These are phyloP conservation scores for Castanea crenata DNA, from an alignment of 306 rosid species.

Conservation along the genomic window DNA sequence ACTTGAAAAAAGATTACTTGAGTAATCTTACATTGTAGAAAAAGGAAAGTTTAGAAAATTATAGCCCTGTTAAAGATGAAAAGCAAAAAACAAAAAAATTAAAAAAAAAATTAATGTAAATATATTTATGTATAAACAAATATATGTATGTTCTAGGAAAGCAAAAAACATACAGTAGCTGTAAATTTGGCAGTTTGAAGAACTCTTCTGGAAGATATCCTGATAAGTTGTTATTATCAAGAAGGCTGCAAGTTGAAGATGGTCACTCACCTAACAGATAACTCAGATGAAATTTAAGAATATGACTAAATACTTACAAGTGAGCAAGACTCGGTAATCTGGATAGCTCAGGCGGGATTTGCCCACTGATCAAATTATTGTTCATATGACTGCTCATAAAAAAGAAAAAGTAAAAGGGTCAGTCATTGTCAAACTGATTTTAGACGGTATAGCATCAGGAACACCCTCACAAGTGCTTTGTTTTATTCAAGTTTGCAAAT, in stretches of 20 bases:
- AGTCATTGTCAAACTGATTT: background rate
- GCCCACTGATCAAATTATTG: slow-evolving; percentile 90
- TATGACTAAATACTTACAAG: slow-evolving; percentile 51
- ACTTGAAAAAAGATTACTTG: slow-evolving; percentile 3
- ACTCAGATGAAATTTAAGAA: background rate
- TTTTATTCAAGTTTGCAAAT: slow-evolving; percentile 58
- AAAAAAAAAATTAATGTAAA: background rate
- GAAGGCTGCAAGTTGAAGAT: slow-evolving; percentile 67
- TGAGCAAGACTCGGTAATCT: slow-evolving; percentile 61
- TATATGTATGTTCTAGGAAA: slow-evolving; percentile 2
- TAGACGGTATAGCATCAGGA: slow-evolving; percentile 19
- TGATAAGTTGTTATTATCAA: slow-evolving; percentile 88
- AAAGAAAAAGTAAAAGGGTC: slow-evolving; percentile 4
- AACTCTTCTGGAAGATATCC: slow-evolving; percentile 77
- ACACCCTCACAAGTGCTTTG: slow-evolving; percentile 79
- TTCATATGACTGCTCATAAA: slow-evolving; percentile 88
- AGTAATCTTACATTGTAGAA: slow-evolving; percentile 4
- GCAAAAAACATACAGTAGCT: slow-evolving; percentile 44
- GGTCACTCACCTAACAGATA: background rate
- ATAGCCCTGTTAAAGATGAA: background rate
- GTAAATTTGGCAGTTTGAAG: slow-evolving; percentile 43
- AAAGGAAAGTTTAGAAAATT: background rate
- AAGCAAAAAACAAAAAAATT: background rate
- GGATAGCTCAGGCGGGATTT: slow-evolving; percentile 67
- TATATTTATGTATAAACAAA: background rate